Evolutionary conservation across 805 yeast genomes (phyloP).

Genomic region (Starmerella tilneyi): DNA sequence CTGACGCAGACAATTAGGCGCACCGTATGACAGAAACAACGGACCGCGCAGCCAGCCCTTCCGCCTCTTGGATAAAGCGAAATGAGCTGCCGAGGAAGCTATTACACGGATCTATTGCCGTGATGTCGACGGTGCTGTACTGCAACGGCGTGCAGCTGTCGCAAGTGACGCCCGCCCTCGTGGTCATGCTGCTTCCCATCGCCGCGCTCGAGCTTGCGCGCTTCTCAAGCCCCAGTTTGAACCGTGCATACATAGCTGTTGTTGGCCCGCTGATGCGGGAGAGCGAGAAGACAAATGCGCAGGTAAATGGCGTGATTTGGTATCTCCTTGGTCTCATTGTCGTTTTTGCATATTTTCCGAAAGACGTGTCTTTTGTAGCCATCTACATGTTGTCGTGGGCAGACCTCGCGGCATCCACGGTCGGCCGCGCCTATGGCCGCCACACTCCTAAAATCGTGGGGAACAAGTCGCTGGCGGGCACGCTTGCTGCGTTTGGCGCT

Average conservation of each 20-base stretch:
- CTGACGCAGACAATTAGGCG: no score
- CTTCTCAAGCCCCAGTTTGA: constrained; percentile 50
- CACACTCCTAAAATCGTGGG: constrained; percentile 66
- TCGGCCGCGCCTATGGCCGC: constrained; percentile 79
- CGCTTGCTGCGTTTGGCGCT: constrained; percentile 67
- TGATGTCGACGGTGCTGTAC: constrained; percentile 65
- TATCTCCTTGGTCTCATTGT: constrained; percentile 68
- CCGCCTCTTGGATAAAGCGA: constrained; percentile 41
- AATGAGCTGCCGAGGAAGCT: constrained; percentile 85
- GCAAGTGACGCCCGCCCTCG: constrained; percentile 52
- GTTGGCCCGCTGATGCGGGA: constrained; percentile 82
- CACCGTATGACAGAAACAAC: neutral
- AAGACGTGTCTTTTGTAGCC: constrained; percentile 70
- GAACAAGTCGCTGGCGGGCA: constrained; percentile 82
- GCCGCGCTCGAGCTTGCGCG: constrained; percentile 59
- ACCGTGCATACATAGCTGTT: constrained; percentile 50
- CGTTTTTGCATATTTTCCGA: constrained; percentile 59
- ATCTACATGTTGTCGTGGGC: constrained; percentile 87
- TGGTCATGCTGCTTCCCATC: constrained; percentile 45
- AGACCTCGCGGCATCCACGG: constrained; percentile 91
- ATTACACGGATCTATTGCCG: constrained; percentile 82
- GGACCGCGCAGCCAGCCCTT: neutral
- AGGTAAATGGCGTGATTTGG: constrained; percentile 78
- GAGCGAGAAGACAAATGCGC: constrained; percentile 48
- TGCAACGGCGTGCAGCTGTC: constrained; percentile 46